These are phyloP conservation scores for Artemisia annua DNA, from an alignment of 129 eudicot genomes.

Conservation along the genomic window DNA sequence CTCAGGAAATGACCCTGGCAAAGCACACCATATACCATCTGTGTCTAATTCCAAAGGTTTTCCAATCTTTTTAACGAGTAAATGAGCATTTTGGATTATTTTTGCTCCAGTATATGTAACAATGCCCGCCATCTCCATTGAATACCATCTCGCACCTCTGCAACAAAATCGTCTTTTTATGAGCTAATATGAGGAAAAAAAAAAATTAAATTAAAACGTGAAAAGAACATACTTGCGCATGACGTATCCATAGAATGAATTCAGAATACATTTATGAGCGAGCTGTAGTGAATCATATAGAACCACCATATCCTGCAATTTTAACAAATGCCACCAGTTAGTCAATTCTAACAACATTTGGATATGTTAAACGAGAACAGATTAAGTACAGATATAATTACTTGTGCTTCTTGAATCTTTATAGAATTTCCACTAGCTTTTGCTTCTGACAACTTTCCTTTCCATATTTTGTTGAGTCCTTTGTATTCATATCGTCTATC, in stretches of 20 bases:
- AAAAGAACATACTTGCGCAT: constrained; percentile 86
- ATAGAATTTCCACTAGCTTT: constrained; percentile 93
- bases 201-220: background rate
- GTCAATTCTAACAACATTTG: background rate
- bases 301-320: constrained; percentile 93
- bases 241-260: constrained; percentile 97
- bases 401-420: constrained; percentile 98
- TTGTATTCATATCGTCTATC: constrained; percentile 98
- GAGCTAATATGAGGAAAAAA: background rate
- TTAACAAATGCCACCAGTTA: constrained; percentile 16
- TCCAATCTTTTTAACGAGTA: constrained; percentile 88
- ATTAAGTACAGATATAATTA: constrained; percentile 26
- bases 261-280: constrained; percentile 97
- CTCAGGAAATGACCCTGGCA: constrained; percentile 98
- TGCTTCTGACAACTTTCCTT: constrained; percentile 94
- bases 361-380: background rate
- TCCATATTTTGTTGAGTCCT: constrained; percentile 98
- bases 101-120: constrained; percentile 98
- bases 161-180: background rate
- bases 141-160: constrained; percentile 99
- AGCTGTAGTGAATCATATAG: constrained; percentile 95
- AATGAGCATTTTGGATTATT: constrained; percentile 91
- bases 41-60: constrained; percentile 96
- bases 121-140: constrained; percentile 99
- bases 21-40: constrained; percentile 95